Base-by-base conservation (phyloP, 1,284 basidiomycete genomes). In the Ceratobasidium papillatum region DNA sequence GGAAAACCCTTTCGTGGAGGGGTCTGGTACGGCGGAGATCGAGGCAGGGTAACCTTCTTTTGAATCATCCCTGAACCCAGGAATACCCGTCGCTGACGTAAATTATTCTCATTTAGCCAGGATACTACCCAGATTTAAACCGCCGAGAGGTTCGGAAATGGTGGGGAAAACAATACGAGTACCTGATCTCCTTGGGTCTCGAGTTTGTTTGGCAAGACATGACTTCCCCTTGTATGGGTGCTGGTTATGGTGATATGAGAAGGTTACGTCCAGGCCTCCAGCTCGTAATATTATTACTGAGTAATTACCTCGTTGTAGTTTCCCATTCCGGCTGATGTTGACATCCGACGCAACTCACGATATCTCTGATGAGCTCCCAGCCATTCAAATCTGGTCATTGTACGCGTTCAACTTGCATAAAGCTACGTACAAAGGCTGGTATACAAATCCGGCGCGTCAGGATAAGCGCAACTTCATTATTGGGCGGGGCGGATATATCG, bases 171-270 rank as follows among this genome's bases (percentile, higher is more conserved):
- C 74, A 75, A 34, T 75, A 75, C 51, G 47, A 75, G 27, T 32
- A 69, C 22, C 56, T 75, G 11, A 61, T 75, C 30, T 47, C 49
- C 4, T 32, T 49, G 14, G 74, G 74, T 8, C 74, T 75, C 30
- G 74, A 75, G 45, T 75, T 75, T 38, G 74, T 75, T 9, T 75
- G 74, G 74, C 74, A 75, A 41, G 74, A 75, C 36, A 75, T 75
- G 74, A 75, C 74, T 27, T 68, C 74, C 3, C 74, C 74, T 56
- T 66, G 64, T 27, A 75, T 75, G 49, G 74, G 64, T 34, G 49
- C 56, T 25, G 52, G 64, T 25, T 75, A 75, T 43, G 74, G 74
- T 17, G 74, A 75, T 49, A 75, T 75, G 74, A 56, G 38, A 58
- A 69, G 66, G 66, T 69, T 22, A 3, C 30, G 19, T 45, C 7